These are phyloP conservation scores for Starmerella sp. DNA, from an alignment of 805 yeast genomes.

Conservation along the genomic window DNA sequence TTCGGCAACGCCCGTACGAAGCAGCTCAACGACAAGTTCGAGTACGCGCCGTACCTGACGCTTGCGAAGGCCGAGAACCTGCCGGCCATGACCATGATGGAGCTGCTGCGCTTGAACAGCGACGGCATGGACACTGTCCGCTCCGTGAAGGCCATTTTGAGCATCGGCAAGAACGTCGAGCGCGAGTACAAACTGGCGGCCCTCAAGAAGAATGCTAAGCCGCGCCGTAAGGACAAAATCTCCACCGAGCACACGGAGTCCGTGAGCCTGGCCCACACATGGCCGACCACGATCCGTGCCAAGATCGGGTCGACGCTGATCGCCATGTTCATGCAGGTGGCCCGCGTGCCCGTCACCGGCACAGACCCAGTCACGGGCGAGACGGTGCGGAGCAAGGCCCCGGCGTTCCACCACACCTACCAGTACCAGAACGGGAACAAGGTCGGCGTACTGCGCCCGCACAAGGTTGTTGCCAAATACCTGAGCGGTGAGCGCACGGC, in stretches of 20 bases:
- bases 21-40: slow-evolving; percentile 23
- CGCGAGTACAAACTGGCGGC: slow-evolving; percentile 46
- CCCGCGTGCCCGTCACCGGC: slow-evolving; percentile 69
- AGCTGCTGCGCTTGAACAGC: slow-evolving; percentile 59
- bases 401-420: slow-evolving; percentile 84
- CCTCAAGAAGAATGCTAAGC: slow-evolving; percentile 4
- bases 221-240: background rate
- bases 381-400: slow-evolving; percentile 58
- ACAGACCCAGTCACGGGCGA: slow-evolving; percentile 68
- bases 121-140: slow-evolving; percentile 67
- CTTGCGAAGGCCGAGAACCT: slow-evolving; percentile 69
- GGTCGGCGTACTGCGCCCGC: slow-evolving; percentile 70
- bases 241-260: background rate
- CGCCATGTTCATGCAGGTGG: slow-evolving; percentile 66
- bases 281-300: slow-evolving; percentile 51
- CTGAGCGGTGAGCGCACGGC: slow-evolving; percentile 58
- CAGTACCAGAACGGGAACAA: slow-evolving; percentile 69
- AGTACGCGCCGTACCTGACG: slow-evolving; percentile 66
- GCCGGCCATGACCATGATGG: slow-evolving; percentile 75
- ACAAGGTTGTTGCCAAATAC: slow-evolving; percentile 52
- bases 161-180: slow-evolving; percentile 77
- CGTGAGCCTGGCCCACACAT: slow-evolving; percentile 24
- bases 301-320: slow-evolving; percentile 73
- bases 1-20: slow-evolving; percentile 14
- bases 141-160: slow-evolving; percentile 66